These are phyloP conservation scores for Entomortierella parvispora DNA, from an alignment of 192 early-diverging fungal genomes.

Conservation along the genomic window DNA sequence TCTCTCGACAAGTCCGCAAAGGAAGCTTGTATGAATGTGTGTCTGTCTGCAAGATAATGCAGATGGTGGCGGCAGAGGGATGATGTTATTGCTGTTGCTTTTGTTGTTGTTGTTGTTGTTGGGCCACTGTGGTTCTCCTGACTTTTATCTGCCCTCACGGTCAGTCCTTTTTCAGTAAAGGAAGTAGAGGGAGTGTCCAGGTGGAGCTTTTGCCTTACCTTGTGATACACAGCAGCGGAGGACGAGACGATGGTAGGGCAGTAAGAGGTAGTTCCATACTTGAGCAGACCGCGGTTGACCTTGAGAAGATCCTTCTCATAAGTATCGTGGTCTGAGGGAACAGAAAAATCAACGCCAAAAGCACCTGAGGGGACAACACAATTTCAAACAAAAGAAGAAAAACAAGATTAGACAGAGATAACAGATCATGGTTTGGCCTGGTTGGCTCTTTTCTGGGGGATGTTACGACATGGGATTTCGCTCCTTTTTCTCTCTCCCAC, in stretches of 20 bases:
- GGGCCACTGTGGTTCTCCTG: background rate
- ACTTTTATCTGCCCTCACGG: too few species aligned
- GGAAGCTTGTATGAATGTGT: too few species aligned
- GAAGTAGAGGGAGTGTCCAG: too few species aligned
- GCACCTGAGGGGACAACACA: too few species aligned
- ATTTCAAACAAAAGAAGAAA: background rate
- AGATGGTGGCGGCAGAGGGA: background rate
- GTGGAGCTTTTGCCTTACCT: conserved; percentile 61
- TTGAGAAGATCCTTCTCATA: conserved; percentile 71
- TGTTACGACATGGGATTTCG: too few species aligned
- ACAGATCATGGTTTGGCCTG: too few species aligned
- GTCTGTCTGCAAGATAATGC: conserved; percentile 9
- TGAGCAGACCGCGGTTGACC: conserved; percentile 78
- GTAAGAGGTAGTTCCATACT: conserved; percentile 84
- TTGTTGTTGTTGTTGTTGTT: background rate
- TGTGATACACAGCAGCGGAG: conserved; percentile 73
- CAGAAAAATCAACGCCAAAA: conserved; percentile 83
- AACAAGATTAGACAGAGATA: background rate
- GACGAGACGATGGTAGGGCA: conserved; percentile 86
- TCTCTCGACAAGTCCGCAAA: background rate
- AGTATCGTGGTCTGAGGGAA: conserved; percentile 63
- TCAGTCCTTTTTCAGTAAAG: too few species aligned
- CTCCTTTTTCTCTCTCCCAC: too few species aligned
- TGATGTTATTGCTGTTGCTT: background rate
- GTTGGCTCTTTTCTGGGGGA: too few species aligned